Evolutionary conservation across 192 early-diverging fungal species (phyloP).

Genomic region (Mortierella alpina): DNA sequence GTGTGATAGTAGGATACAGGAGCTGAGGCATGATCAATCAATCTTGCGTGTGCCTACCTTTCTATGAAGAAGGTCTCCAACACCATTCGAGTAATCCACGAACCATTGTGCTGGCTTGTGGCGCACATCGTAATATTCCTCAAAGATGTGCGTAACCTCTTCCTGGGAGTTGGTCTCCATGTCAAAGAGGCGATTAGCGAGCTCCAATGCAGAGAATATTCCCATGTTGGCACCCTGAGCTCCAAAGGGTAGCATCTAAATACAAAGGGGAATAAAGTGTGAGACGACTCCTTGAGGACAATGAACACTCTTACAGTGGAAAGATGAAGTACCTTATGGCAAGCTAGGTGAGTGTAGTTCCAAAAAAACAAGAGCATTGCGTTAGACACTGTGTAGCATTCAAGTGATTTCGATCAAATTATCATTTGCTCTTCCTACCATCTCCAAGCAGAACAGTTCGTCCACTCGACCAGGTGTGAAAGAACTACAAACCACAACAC

Average conservation of each 20-base stretch:
- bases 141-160: constrained; percentile 21
- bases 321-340: constrained; percentile 28
- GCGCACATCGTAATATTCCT: constrained; percentile 19
- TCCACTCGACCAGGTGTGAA: constrained; percentile 31
- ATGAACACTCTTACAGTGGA: constrained; percentile 6
- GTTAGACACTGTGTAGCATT: not conserved
- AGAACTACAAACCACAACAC: constrained; percentile 13
- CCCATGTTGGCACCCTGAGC: constrained; percentile 22
- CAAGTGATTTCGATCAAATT: not conserved
- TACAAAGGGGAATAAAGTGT: not conserved
- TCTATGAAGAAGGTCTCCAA: constrained; percentile 22
- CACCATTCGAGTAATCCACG: constrained; percentile 17
- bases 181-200: constrained; percentile 16
- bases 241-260: not conserved
- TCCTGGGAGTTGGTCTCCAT: constrained; percentile 17
- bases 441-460: constrained; percentile 28
- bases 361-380: not conserved
- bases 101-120: constrained; percentile 5
- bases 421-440: constrained; percentile 13
- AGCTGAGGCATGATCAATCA: too few relatives aligned
- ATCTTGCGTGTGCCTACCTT: constrained; percentile 9
- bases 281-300: not conserved
- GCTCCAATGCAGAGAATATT: constrained; percentile 13
- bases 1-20: not conserved
- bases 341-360: constrained; percentile 11